Base-by-base conservation (phyloP, 2,329 filamentous ascomycete genomes). In the Fusarium sp. region DNA sequence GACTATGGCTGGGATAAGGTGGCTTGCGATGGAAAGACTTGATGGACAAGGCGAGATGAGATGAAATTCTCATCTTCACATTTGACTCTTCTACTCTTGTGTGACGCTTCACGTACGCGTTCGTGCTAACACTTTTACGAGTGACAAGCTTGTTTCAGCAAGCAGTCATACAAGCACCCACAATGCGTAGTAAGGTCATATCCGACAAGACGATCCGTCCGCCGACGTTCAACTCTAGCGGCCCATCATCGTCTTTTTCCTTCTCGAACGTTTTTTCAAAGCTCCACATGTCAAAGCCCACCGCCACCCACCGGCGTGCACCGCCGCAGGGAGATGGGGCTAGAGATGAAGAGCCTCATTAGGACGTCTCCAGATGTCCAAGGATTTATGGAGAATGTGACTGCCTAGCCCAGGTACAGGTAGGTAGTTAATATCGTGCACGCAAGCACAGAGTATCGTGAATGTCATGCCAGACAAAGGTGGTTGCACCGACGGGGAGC, bases 231-330 rank as follows among this genome's bases (percentile, higher is more conserved):
- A 27, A 30, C 16, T 30, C 54, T 48, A 11, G 14, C 14, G 60
- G 34, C 34, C 11, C 60, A 39, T 23, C 56, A 27, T 25, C 48
- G 27, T 32, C 48, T 20, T 37, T 32, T 63, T 20, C 18, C 32
- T 63, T 56, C 48, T 64, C n/a, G 34, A 56, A 64, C 61, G 61
- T 56, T 64, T 54, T 54, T 52, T 32, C 18, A n/a, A 34, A 41
- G 43, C 43, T 52, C 60, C 60, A 52, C 43, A 35, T 18, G 43
- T 20, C 32, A 27, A 35, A 41, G 32, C 39, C 34, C 45, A 63
- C 61, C 61, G 61, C 61, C 61, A 56, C 48, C 10, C n/a, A 64
- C 34, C 6, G 61, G n/a, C 14, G 30, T 37, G 59, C 59, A 52
- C 60, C 20, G 60, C 43, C 59, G 27, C 41, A 61, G 27, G 35